These are phyloP conservation scores for Coemansia sp. DNA, from an alignment of 192 early-diverging fungal species.

Conservation along the genomic window DNA sequence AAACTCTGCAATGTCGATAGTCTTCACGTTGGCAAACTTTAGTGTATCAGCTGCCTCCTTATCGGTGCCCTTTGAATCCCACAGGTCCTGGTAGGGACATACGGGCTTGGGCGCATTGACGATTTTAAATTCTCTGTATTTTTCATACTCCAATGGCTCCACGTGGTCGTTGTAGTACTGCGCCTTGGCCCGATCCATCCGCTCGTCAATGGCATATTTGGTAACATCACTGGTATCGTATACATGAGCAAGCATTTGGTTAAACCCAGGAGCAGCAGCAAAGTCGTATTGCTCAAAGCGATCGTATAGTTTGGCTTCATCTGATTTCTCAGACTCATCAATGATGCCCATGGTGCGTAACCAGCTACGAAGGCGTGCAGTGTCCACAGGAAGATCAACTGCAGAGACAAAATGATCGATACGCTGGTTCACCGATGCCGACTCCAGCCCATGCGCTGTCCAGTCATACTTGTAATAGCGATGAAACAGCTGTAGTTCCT, in stretches of 20 bases:
- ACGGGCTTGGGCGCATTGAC: conserved; percentile 25
- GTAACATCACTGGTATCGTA: conserved; percentile 10
- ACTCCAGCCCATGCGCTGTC: conserved; percentile 4
- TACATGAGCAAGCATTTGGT: conserved; percentile 24
- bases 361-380: conserved; percentile 30
- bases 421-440: conserved; percentile 12
- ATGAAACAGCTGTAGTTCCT: conserved; percentile 51
- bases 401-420: conserved; percentile 25
- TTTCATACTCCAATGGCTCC: conserved; percentile 20
- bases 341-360: conserved; percentile 35
- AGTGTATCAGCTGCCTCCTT: conserved; percentile 9
- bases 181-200: conserved; percentile 42
- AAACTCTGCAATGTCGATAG: conserved; percentile 19
- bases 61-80: conserved; percentile 16
- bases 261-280: conserved; percentile 36
- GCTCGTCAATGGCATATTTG: conserved; percentile 28
- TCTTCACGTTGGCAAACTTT: conserved; percentile 19
- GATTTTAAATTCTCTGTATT: conserved; percentile 22
- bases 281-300: conserved; percentile 44
- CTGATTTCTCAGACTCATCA: conserved; percentile 10
- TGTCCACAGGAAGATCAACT: conserved; percentile 10
- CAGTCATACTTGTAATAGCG: conserved; percentile 36
- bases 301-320: conserved; percentile 16
- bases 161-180: conserved; percentile 30
- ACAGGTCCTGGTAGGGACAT: conserved; percentile 51